Base-by-base conservation (phyloP, 441 rosid genomes). In the Populus hybrid region DNA sequence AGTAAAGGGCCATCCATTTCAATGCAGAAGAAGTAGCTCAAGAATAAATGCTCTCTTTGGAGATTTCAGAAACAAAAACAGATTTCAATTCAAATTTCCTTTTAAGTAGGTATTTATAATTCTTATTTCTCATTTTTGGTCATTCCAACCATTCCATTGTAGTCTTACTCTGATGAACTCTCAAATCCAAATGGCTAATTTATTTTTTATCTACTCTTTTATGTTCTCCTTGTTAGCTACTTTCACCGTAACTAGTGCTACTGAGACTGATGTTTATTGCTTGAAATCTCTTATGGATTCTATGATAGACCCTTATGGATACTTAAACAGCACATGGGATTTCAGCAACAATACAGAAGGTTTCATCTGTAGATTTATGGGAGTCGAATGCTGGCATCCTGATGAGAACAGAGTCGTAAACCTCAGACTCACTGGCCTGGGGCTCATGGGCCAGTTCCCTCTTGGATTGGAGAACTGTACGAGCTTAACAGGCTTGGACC, bases 401-500 rank as follows among this genome's bases (percentile, higher is more conserved):
- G 42, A 64, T 50, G 30, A 28, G 30, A 28, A 28, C 30, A 28
- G 30, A 28, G 30, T 28, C 30, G 0, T 28, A 28, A 28, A 81
- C 71, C 0, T 28, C 30, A 28, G 50, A 7, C 83, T 89, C 65
- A 2, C 64, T 30, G 68, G 75, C 67, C 77, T 77, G 82, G 79
- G 83, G 24, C 86, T 90, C 5, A 68, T 73, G 57, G 89, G 89
- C 11, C 72, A 80, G 75, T 85, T 90, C 73, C 93, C 90, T 7
- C 77, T 0, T 0, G 89, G 87, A 1, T 4, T 89, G 1, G 21
- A 57, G 10, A 67, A 80, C 34, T 85, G 92, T 72, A 66, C 68
- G 3, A 76, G 75, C 66, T 38, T 87, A 42, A 59, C 75, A 10
- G 59, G 76, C 10, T 64, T 86, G 11, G 42, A 81, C 32, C 84